Evolutionary conservation across 202 grass and related monocot genomes (phyloP), one percentile per base, ranked within the genome.

Genomic region (Panicum hallii): DNA sequence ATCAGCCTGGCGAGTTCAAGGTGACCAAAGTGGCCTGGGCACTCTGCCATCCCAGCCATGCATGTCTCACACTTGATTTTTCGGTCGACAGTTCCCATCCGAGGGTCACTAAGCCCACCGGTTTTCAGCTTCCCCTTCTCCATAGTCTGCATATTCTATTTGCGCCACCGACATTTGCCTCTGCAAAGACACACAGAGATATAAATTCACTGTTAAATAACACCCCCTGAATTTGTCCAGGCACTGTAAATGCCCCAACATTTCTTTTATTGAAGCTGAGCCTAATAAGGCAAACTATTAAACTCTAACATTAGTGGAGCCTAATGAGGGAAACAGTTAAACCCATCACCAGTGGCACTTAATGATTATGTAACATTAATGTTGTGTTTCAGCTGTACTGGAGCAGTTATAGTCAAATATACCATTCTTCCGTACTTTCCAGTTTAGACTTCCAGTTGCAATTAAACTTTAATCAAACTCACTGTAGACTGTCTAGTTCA

Each of bases 21-120:
- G 84, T 94, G 94, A 23, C 91, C 91, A 72, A 94, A 97, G 89
- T 97, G 94, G 7, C 94, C 94, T 28, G 94, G 90, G 69, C 91
- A 97, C 57, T 94, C 91, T 0, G 94, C 91, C 94, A 97, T 97
- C 77, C 83, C 92, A 69, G 91, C 86, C 89, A 92, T 97, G 81
- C 88, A 97, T 80, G 94, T 97, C 81, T 97, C 91, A 1, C 94
- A 94, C 81, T 94, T 97, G 77, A 89, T 88, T 75, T 97, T 97
- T 36, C 91, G 78, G 60, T 95, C 88, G 19, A 92, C 90, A 28
- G 95, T 98, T 30, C 93, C 95, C 57, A 95, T 77, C 45, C 93
- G 80, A 62, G 95, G 91, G 61, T 98, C 95, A 77, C 95, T 98
- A 34, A 98, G 88, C 46, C 91, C 95, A 20, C 71, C 93, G 22